phyloP scores from a whole-genome alignment of 176 grass and related monocot genomes.

The Avena sativa region DNA sequence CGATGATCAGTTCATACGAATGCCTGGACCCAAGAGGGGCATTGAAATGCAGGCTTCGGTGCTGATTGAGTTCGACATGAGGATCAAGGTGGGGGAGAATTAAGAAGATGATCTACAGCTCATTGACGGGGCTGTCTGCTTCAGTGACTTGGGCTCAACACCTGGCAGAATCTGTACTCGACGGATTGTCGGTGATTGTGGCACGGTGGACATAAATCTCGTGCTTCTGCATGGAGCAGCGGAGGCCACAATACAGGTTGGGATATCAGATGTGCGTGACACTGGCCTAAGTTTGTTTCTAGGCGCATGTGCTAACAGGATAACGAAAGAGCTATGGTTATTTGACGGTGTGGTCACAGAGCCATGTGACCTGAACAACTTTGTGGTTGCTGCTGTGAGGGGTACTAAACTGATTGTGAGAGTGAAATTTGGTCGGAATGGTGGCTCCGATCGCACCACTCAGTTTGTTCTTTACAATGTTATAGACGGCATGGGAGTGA shows the following conservation, averaged over 20 bases:
- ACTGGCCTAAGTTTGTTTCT: neutral
- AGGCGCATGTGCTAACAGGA: neutral
- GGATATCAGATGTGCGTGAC: neutral
- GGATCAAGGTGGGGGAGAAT: neutral
- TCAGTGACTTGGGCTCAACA: neutral
- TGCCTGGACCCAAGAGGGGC: no score
- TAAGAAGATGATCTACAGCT: neutral
- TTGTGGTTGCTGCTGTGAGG: neutral
- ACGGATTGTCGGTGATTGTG: neutral
- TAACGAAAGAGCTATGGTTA: neutral
- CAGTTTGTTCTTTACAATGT: neutral
- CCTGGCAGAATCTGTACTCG: neutral
- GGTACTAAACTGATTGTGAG: neutral
- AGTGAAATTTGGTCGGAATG: neutral
- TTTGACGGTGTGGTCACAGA: neutral
- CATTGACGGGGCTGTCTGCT: no score
- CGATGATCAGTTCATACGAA: no score
- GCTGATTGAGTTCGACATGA: neutral
- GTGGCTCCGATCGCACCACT: neutral
- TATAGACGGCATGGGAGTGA: neutral
- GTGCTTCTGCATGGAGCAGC: neutral
- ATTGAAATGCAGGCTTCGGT: neutral
- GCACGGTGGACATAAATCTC: neutral
- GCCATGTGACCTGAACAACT: neutral
- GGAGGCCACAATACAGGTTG: conserved; percentile 6